Base-by-base conservation (phyloP, 345 rosid genomes). In the Geranium brycei region DNA sequence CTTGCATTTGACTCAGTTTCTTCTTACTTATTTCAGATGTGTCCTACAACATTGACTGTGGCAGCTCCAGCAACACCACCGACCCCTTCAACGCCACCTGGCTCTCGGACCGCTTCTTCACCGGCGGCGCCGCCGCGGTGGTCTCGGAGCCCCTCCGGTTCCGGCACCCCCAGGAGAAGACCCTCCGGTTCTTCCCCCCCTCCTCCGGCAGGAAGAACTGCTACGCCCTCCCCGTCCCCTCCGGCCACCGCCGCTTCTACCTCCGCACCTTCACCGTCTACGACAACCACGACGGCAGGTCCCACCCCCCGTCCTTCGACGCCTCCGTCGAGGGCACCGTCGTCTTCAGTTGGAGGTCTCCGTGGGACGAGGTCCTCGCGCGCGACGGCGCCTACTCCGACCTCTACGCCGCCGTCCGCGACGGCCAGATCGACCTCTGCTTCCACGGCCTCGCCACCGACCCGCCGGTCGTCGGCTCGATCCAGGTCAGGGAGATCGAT, bases 161-260 rank as follows among this genome's bases (percentile, higher is more conserved):
- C 84, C 75, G 31, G 19, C 80, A 66, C 66, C 79, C 72, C 1
- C 87, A 80, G 7, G 99, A 95, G 75, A 88, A 79, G 68, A 81
- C 84, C 32, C 78, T 95, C 72, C 89, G 97, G 59, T 88, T 64
- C 74, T 95, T 95, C 87, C 96, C 99, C 2, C 83, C 80, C 59
- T 87, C 99, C 66, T 85, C 81, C 69, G 99, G 99, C 16, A 91
- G 91, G 69, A 91, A 91, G 80, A 95, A 91, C 72, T 95, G 99
- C 85, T 95, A 95, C 83, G 67, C 73, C 69, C 3, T 91, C 66
- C 97, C 97, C 1, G 79, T 91, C 8, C 93, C 95, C 53, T 0
- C 73, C 19, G 93, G 93, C 72, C 92, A 95, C 13, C 96, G 97
- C 68, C 96, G 99, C n/a, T 95, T 87, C 90, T 88, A 77, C 71